Conservation (phyloP, 148 eudicot genomes). For the Polygonum maritimum region DNA sequence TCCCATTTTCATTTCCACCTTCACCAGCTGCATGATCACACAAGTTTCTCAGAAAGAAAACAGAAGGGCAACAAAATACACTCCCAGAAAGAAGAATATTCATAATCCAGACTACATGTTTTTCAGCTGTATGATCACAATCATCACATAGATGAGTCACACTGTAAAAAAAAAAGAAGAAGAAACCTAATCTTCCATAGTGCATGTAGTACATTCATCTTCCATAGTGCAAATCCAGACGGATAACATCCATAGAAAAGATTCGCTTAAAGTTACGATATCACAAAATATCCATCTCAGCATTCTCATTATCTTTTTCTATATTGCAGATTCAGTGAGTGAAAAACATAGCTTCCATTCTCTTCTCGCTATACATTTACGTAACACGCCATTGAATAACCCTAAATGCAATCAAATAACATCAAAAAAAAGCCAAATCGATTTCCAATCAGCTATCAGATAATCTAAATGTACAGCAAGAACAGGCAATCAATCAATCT, state of each 20-base stretch:
- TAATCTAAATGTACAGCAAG: not conserved
- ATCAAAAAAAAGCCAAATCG: not conserved
- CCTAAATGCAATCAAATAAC: not conserved
- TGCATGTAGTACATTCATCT: not conserved
- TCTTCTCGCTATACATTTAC: not conserved
- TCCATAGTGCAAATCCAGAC: not conserved
- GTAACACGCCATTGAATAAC: too few species aligned
- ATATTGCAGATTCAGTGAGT: not conserved
- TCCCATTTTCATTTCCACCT: conserved; percentile 41
- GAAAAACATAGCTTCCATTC: not conserved
- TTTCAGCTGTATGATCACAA: too few species aligned
- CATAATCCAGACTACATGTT: too few species aligned
- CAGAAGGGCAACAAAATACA: not conserved
- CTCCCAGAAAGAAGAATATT: too few species aligned
- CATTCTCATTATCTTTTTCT: not conserved
- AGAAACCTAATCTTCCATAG: not conserved
- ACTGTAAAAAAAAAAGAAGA: not conserved
- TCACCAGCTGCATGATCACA: conserved; percentile 21
- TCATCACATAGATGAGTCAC: not conserved
- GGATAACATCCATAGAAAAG: not conserved
- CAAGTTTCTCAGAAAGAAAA: not conserved
- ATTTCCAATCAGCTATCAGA: not conserved
- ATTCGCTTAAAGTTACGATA: not conserved
- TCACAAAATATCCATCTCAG: not conserved
- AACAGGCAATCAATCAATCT: not conserved